Evolutionary conservation across 257 asterid genomes (phyloP), one percentile per base, ranked within the genome.

Genomic region (Salvia rosmarinus): DNA sequence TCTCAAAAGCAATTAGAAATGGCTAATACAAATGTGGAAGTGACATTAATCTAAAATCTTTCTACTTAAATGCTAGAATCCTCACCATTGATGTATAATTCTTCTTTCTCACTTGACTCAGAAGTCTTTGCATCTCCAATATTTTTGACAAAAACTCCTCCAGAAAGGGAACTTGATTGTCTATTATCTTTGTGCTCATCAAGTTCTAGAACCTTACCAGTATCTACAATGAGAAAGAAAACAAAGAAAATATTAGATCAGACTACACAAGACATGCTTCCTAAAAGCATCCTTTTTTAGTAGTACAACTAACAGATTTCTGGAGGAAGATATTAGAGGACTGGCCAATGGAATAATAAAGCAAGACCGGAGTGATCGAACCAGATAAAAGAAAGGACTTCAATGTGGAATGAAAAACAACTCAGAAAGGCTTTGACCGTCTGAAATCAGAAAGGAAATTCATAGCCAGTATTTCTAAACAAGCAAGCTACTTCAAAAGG

Each of bases 151-250:
- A 65, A 37, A 64, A 71, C 75, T 70, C 70, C 79, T 42, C 51
- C 77, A 62, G 80, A 70, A 77, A 74, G 61, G 78, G 79, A 50
- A 75, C 64, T 78, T 72, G 81, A 63, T 49, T 68, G 80, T 71
- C 49, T 52, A 72, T 56, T 79, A 59, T 80, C 83, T 37, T 70
- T 80, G 35, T 57, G 67, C 70, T 75, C 79, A 75, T 65, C 83
- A 78, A 79, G 80, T 76, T 84, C 95, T 89, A 78, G 50, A 73
- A 25, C 75, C 67, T 61, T 67, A 79, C 49, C 50, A 58, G 51
- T 21, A 78, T 85, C 95, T 89, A 84, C 83, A 82, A 75, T 52
- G 37, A 78, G 57, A 62, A 79, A 70, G 63, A 68, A 51, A 54
- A 67, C 70, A 76, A 58, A 54, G 43, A 68, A 71, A 84, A 63